Conservation (phyloP, 2,329 filamentous ascomycete species). For the Blumeria graminis region DNA sequence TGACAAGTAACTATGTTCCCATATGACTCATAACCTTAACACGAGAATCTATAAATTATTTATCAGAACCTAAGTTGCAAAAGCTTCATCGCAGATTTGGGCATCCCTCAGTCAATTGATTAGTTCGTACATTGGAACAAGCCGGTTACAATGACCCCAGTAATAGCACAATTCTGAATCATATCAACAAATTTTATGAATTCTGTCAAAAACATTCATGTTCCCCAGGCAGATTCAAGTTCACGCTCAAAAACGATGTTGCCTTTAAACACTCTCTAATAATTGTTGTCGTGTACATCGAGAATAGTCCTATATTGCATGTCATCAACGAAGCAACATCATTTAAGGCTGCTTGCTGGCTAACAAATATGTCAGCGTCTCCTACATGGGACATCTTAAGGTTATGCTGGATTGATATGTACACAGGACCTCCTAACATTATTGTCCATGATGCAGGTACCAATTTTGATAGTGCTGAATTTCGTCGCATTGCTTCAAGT, state of each 20-base stretch:
- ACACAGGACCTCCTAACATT: background rate
- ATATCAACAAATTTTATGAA: background rate
- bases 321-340: constrained; percentile 1
- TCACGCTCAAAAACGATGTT: background rate
- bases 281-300: constrained; percentile 3
- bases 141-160: background rate
- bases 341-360: constrained; percentile 2
- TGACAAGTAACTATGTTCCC: too few relatives aligned
- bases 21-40: too few relatives aligned
- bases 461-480: constrained; percentile 4
- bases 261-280: constrained; percentile 3
- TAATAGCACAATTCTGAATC: background rate
- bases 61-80: background rate
- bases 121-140: background rate
- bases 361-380: background rate
- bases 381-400: constrained; percentile 1
- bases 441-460: background rate
- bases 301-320: background rate
- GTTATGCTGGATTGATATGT: constrained; percentile 2
- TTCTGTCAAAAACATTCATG: background rate
- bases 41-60: background rate
- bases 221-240: constrained; percentile 1
- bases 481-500: background rate
- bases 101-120: background rate
- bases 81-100: background rate